Base-by-base conservation (phyloP, 306 rosid species). In the Delonix regia region DNA sequence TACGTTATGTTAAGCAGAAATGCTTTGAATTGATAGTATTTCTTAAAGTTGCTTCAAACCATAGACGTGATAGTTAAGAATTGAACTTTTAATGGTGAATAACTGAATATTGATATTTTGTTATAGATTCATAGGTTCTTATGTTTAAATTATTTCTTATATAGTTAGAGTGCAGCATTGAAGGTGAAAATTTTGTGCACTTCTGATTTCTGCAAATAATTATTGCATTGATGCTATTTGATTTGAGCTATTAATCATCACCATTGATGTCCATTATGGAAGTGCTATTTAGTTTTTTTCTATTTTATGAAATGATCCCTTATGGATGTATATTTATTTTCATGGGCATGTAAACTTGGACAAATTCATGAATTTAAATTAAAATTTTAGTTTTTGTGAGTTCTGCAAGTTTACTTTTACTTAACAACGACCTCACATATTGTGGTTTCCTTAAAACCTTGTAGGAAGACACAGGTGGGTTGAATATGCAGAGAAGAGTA, bases 381-480 rank as follows among this genome's bases (percentile, higher is more conserved):
- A 62, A 72, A 13, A 8, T 7, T 25, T 71, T 34, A 27, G 22
- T 22, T 25, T 64, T 18, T 66, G 34, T 38, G 3, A 51, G 18
- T 61, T 53, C 53, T n/a, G 1, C 10, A 27, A 21, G 52, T 60
- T 42, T n/a, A n/a, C n/a, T n/a, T n/a, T 14, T 69, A 39, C 36
- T 48, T n/a, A 30, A 71, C 75, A 67, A 33, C n/a, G 28, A 74
- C 21, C 69, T 59, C 47, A 18, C 80, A 70, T 71, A 47, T 69
- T 25, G 9, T 18, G 77, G 33, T 61, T 83, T 65, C 28, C 72
- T 72, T 77, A 38, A 71, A n/a, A 56, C 75, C 72, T 71, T 73
- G 76, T 87, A 95, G 99, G 99, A 82, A 91, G 99, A 67, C 99
- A 95, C 89, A 93, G 99, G 89, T 95, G 99, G 99, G 96, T 95